Percentiles rank a stretch among this genome's conserved stretches.
Evolutionary conservation across 2,329 filamentous ascomycete species (phyloP).

Genomic region (Arthrobotrys entomopaga): DNA sequence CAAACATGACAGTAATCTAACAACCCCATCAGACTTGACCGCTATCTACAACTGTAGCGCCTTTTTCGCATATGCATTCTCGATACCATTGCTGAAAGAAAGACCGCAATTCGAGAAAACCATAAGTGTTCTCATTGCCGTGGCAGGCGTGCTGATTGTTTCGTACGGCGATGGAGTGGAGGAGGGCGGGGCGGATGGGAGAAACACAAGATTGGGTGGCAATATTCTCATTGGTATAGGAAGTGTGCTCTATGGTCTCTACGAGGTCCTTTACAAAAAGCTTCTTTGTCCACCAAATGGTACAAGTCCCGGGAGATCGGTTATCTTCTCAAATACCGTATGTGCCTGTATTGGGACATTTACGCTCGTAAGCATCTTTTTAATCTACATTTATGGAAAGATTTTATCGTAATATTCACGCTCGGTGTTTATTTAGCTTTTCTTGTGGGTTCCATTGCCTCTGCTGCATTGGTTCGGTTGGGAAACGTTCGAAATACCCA

Average conservation of each 20-base stretch:
- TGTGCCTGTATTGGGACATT: constrained; percentile 87
- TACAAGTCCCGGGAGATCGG: constrained; percentile 82
- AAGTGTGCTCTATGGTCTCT: constrained; percentile 92
- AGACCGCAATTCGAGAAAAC: constrained; percentile 85
- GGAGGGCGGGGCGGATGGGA: constrained; percentile 62
- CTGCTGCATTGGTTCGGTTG: constrained; percentile 80
- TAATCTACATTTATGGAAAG: neutral
- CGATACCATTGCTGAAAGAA: constrained; percentile 87
- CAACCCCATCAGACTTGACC: constrained; percentile 90
- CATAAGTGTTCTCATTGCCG: constrained; percentile 84
- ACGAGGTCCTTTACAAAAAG: constrained; percentile 96
- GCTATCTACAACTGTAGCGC: constrained; percentile 99
- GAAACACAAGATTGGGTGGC: constrained; percentile 77
- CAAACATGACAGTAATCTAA: constrained; percentile 70
- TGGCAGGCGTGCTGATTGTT: constrained; percentile 89
- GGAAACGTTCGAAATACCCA: constrained; percentile 84
- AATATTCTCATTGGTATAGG: constrained; percentile 93
- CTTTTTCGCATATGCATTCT: constrained; percentile 98
- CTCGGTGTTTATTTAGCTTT: constrained; percentile 62
- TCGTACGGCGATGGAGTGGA: constrained; percentile 82
- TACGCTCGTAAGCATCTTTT: constrained; percentile 68
- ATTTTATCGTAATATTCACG: neutral
- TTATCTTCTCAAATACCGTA: constrained; percentile 94
- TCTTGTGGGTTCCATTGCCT: constrained; percentile 92
- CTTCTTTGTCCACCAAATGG: constrained; percentile 93